Base-by-base conservation (phyloP, 1,284 basidiomycete species). In the Inonotus obliquus region DNA sequence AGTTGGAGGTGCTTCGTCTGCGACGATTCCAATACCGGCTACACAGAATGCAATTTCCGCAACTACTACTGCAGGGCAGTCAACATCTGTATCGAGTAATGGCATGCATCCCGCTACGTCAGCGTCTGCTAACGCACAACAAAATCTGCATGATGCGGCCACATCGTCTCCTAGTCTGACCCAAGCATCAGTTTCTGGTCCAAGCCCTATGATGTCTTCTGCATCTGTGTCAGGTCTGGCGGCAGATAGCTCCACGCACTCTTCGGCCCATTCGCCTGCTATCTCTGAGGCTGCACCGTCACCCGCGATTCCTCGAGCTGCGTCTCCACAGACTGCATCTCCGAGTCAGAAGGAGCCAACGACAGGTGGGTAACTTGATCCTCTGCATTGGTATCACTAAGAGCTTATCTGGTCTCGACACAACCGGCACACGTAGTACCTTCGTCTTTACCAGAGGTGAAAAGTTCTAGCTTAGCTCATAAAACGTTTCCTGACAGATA, bases 131-230 rank as follows among this genome's bases (percentile, higher is more conserved):
- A 67, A 77, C 49, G 74, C 78, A 63, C 69, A 71, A 32, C 65
- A 75, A 54, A 66, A 74, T 57, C 66, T 73, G 58, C 74, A 74
- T 49, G 84, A 86, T 54, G 80, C 83, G 59, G 75, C 77, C 51
- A 81, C 83, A 23, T 84, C 87, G 0, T 91, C 90, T 13, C 90
- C 89, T 32, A 91, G 90, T 70, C 73, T 91, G 59, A 91, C 90
- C 19, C 89, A 91, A 71, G 86, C 84, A 47, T 91, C 90, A 4
- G 78, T 87, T 54, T 87, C 87, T 11, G 67, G 57, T 3, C 59
- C 65, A 62, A 91, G 89, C 67, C 87, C 90, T 0, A 84, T 91
- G 76, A 69, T 91, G 51, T 89, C 90, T 9, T 88, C 89, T 25
- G 84, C 89, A 23, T 90, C 90, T 57, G 81, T 77, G 57, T 89